A percentile compares a stretch with the other conserved stretches of the same genome.
Conservation (phyloP, 2,329 filamentous ascomycete species). For the Acephala macrosclerotiorum region DNA sequence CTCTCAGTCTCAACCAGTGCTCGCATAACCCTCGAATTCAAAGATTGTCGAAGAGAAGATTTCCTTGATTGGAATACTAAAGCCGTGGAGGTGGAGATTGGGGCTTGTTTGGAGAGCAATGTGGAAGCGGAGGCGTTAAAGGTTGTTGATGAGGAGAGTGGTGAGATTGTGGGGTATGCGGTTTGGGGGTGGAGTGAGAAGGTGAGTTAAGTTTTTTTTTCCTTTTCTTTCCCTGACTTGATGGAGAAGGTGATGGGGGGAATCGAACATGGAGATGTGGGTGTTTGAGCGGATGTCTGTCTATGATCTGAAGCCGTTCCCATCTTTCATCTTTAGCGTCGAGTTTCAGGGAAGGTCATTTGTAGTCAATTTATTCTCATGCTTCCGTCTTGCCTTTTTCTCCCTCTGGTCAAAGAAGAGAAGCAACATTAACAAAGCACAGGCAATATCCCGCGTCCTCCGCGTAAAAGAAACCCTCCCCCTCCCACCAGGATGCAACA, state of each 20-base stretch:
- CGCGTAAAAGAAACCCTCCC: not conserved
- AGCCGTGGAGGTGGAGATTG: not conserved
- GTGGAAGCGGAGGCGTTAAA: not conserved
- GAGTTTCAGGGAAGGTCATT: too few species aligned
- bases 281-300: too few species aligned
- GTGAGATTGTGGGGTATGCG: slow-evolving; percentile 14
- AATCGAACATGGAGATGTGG: too few species aligned
- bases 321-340: too few species aligned
- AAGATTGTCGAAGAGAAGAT: not conserved
- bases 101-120: not conserved
- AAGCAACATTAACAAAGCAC: not conserved
- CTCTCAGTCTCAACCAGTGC: not conserved
- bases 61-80: not conserved
- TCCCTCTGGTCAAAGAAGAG: too few species aligned
- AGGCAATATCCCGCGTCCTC: not conserved
- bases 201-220: slow-evolving; percentile 6
- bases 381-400: too few species aligned
- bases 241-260: not conserved
- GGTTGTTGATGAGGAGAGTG: slow-evolving; percentile 14
- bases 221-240: not conserved
- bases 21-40: not conserved
- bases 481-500: slow-evolving; percentile 11
- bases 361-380: too few species aligned
- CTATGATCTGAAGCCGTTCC: too few species aligned
- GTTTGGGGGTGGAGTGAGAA: slow-evolving; percentile 8